phyloP scores from a whole-genome alignment of 768 basidiomycete species.

The Termitomyces sp. region DNA sequence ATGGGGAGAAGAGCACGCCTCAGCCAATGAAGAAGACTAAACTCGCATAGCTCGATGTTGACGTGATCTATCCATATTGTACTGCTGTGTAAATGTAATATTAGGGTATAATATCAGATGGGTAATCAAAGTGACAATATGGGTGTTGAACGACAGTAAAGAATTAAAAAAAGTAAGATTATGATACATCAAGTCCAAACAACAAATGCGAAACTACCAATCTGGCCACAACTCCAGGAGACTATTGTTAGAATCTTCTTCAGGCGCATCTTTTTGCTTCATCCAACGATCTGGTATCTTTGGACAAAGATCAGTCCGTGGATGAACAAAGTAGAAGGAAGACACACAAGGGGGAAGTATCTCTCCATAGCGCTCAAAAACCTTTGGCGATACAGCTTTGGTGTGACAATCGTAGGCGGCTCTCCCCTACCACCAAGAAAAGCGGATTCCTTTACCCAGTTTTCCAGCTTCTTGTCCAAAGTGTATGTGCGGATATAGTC shows the following conservation, averaged over 20 bases:
- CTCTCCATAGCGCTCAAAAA: slow-evolving; percentile 87
- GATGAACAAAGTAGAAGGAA: not conserved
- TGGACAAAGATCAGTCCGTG: not conserved
- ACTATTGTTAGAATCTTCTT: slow-evolving; percentile 59
- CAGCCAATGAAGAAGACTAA: slow-evolving; percentile 69
- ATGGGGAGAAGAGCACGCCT: slow-evolving; percentile 56
- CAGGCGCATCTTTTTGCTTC: slow-evolving; percentile 76
- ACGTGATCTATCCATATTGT: slow-evolving; percentile 11
- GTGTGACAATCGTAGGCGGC: slow-evolving; percentile 96
- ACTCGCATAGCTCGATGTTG: slow-evolving; percentile 36
- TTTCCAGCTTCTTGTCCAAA: slow-evolving; percentile 98
- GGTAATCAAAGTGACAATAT: slow-evolving; percentile 12
- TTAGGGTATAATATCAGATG: slow-evolving; percentile 21
- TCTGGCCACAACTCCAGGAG: slow-evolving; percentile 60
- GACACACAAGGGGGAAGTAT: slow-evolving; percentile 76
- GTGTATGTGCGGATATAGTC: slow-evolving; percentile 96
- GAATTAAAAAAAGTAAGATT: not conserved
- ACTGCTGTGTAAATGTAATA: slow-evolving; percentile 18
- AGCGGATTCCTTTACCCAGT: slow-evolving; percentile 94
- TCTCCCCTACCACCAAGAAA: slow-evolving; percentile 89
- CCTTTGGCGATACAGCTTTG: slow-evolving; percentile 87
- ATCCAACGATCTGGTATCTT: slow-evolving; percentile 90
- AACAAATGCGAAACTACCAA: slow-evolving; percentile 32
- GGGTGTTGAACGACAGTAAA: not conserved
- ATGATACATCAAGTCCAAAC: not conserved